Evolutionary conservation across 257 asterid species (phyloP).

Genomic region (Solanum pennellii): DNA sequence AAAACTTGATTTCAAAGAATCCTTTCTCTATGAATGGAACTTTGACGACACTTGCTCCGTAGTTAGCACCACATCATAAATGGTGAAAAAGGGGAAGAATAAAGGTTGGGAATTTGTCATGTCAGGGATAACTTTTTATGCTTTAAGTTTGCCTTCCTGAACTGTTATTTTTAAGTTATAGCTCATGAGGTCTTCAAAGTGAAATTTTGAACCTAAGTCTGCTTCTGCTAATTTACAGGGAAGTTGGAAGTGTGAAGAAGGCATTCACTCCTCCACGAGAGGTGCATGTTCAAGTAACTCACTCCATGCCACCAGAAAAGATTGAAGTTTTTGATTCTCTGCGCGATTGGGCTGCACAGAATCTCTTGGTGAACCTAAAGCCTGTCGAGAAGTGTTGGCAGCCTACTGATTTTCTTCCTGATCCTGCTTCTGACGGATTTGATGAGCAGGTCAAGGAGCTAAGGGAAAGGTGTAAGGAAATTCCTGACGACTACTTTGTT

Average conservation of each 20-base stretch:
- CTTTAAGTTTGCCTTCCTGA: background rate
- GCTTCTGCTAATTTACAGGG: conserved; percentile 19
- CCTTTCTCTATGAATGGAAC: background rate
- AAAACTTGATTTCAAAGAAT: background rate
- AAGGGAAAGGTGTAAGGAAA: conserved; percentile 52
- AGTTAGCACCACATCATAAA: background rate
- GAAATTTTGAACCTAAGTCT: background rate
- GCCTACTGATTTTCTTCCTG: conserved; percentile 64
- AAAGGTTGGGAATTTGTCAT: background rate
- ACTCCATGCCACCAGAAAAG: conserved; percentile 66
- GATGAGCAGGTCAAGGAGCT: conserved; percentile 67
- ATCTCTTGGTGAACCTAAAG: conserved; percentile 53
- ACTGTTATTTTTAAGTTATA: background rate
- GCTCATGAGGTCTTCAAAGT: background rate
- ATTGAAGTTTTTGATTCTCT: conserved; percentile 51
- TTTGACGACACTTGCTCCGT: background rate
- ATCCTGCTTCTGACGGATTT: conserved; percentile 60
- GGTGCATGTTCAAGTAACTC: conserved; percentile 56
- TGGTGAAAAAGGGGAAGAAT: background rate
- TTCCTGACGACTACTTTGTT: conserved; percentile 57
- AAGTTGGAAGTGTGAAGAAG: conserved; percentile 26
- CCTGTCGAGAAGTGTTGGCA: conserved; percentile 67
- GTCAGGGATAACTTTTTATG: background rate
- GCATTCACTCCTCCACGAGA: conserved; percentile 52
- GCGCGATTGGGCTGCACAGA: conserved; percentile 42